Percentiles rank a stretch among this genome's conserved stretches.
phyloP scores from a whole-genome alignment of 805 yeast genomes.

The Candida suzukii region DNA sequence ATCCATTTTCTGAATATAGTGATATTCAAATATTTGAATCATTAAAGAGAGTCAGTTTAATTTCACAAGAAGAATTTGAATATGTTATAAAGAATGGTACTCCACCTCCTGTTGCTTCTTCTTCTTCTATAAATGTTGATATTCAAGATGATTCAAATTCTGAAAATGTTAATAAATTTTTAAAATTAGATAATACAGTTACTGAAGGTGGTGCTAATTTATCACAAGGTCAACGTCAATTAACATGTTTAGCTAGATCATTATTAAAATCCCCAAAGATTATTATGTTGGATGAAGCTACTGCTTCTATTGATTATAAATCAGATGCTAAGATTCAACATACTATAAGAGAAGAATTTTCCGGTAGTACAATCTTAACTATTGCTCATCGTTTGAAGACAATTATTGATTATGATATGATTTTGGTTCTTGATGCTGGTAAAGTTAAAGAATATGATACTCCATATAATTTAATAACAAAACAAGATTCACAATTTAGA shows the following conservation, averaged over 20 bases:
- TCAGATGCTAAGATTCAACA: constrained; percentile 75
- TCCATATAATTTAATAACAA: constrained; percentile 44
- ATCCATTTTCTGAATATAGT: constrained; percentile 58
- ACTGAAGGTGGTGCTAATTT: constrained; percentile 74
- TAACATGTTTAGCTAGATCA: constrained; percentile 75
- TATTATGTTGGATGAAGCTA: constrained; percentile 75
- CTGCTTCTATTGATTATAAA: constrained; percentile 79
- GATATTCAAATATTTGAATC: constrained; percentile 66
- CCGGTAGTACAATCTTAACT: constrained; percentile 66
- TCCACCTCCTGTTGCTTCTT: constrained; percentile 18
- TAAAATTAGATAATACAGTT: constrained; percentile 49
- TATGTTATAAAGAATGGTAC: constrained; percentile 13
- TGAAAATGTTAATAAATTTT: constrained; percentile 65
- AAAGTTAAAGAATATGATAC: constrained; percentile 49
- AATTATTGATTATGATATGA: constrained; percentile 68
- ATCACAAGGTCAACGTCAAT: constrained; percentile 82
- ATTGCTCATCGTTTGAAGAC: constrained; percentile 84
- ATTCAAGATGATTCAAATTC: constrained; percentile 12
- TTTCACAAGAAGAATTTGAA: constrained; percentile 35
- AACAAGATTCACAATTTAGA: constrained; percentile 43
- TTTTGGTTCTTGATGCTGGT: constrained; percentile 54
- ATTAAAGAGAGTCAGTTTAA: constrained; percentile 64
- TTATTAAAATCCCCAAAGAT: constrained; percentile 67
- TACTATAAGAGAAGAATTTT: constrained; percentile 71
- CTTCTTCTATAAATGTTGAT: constrained; percentile 3